These are phyloP conservation scores for Purshia tridentata DNA, from an alignment of 306 rosid genomes.

Conservation along the genomic window DNA sequence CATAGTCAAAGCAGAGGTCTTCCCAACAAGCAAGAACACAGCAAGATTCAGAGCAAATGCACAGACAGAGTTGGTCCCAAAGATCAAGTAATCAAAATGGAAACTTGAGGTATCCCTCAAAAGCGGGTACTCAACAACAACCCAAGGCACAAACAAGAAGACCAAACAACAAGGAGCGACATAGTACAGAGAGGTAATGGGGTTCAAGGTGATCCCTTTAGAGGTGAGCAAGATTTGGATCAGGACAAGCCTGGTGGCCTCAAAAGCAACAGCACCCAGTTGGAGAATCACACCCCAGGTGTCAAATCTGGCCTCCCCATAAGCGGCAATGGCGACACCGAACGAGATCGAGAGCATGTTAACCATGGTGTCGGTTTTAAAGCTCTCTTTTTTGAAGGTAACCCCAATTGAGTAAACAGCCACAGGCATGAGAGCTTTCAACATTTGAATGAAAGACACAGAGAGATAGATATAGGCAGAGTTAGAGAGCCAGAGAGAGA, in stretches of 20 bases:
- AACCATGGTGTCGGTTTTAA: constrained; percentile 66
- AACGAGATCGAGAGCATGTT: constrained; percentile 84
- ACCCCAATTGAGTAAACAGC: constrained; percentile 90
- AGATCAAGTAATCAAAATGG: constrained; percentile 54
- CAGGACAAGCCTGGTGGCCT: constrained; percentile 80
- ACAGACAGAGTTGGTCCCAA: constrained; percentile 75
- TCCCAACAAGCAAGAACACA: constrained; percentile 78
- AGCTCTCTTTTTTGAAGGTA: constrained; percentile 50
- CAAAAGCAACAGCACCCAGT: constrained; percentile 80
- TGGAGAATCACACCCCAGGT: constrained; percentile 75
- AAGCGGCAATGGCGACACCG: constrained; percentile 85
- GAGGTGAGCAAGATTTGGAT: constrained; percentile 84
- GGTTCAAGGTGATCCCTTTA: constrained; percentile 80
- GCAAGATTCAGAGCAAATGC: constrained; percentile 85
- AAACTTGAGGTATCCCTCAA: constrained; percentile 58
- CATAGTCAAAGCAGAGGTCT: constrained; percentile 88
- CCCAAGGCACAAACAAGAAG: constrained; percentile 67
- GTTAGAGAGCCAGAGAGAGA: constrained; percentile 87
- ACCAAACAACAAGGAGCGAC: constrained; percentile 80
- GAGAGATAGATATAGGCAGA: constrained; percentile 92
- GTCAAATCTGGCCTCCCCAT: constrained; percentile 79
- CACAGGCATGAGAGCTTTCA: constrained; percentile 91
- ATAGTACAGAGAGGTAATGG: constrained; percentile 72
- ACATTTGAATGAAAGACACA: constrained; percentile 90
- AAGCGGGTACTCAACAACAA: constrained; percentile 67